These are phyloP conservation scores for Diaporthe longicolla DNA, from an alignment of 2,329 filamentous ascomycete genomes.

Conservation along the genomic window DNA sequence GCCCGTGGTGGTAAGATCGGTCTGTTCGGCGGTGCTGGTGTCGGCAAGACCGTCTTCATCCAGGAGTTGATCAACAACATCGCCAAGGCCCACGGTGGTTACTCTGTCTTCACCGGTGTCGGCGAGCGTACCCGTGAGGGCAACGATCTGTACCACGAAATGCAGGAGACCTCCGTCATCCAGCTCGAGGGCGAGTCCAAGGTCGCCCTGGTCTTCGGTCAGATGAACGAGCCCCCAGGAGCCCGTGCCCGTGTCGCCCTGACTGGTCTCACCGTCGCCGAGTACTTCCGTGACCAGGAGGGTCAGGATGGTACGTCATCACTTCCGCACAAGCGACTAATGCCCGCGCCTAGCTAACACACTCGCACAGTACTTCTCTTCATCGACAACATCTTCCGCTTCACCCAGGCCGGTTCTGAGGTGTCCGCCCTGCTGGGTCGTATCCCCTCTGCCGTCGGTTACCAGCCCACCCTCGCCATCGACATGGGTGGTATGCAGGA, in stretches of 20 bases:
- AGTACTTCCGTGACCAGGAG: slow-evolving; percentile 83
- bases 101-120: slow-evolving; percentile 99
- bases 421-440: slow-evolving; percentile 99
- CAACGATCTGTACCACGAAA: slow-evolving; percentile 99
- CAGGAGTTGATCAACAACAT: slow-evolving; percentile 99
- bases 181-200: slow-evolving; percentile 99
- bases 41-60: slow-evolving; percentile 99
- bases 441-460: slow-evolving; percentile 99
- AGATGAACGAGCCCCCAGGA: slow-evolving; percentile 99
- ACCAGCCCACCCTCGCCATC: slow-evolving; percentile 98
- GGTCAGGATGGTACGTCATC: slow-evolving; percentile 84
- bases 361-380: slow-evolving; percentile 86
- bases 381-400: slow-evolving; percentile 99
- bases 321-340: neutral
- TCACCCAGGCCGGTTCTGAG: slow-evolving; percentile 99
- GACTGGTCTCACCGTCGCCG: slow-evolving; percentile 85
- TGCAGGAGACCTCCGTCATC: slow-evolving; percentile 99
- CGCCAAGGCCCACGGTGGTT: slow-evolving; percentile 99
- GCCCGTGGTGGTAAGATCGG: slow-evolving; percentile 99
- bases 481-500: slow-evolving; percentile 99
- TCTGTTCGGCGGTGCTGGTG: slow-evolving; percentile 99
- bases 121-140: slow-evolving; percentile 99
- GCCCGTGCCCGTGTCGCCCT: slow-evolving; percentile 99
- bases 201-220: slow-evolving; percentile 99
- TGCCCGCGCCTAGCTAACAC: slow-evolving; percentile 47